Conservation (phyloP, 208 protist species). For the Jaenimonas drosophilae region DNA sequence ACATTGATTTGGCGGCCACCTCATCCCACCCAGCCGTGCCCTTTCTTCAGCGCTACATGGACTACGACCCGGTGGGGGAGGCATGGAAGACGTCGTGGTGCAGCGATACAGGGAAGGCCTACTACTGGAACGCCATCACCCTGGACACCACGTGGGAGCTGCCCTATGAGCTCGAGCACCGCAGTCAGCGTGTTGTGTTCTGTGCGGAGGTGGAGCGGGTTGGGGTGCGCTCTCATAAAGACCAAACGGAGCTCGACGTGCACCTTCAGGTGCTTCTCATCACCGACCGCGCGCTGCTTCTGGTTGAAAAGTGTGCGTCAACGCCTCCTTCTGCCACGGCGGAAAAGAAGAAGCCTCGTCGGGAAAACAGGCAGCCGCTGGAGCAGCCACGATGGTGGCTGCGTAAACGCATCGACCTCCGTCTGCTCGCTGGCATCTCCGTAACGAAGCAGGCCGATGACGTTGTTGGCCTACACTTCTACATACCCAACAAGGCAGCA, state of each 20-base stretch:
- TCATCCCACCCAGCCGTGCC: neutral
- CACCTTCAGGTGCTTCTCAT: too few relatives aligned
- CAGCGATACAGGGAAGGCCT: conserved; percentile 22
- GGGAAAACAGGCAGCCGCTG: neutral
- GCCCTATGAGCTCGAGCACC: conserved; percentile 18
- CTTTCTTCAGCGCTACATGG: too few relatives aligned
- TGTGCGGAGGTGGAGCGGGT: conserved; percentile 9
- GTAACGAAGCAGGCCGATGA: conserved; percentile 54
- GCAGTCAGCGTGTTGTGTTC: conserved; percentile 5
- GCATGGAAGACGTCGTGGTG: conserved; percentile 19
- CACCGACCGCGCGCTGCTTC: too few relatives aligned
- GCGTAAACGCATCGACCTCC: conserved; percentile 56
- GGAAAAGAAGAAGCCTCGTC: neutral
- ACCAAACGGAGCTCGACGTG: conserved; percentile 12
- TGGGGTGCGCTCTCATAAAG: conserved; percentile 15
- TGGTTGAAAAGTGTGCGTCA: too few relatives aligned
- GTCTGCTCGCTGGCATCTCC: conserved; percentile 45
- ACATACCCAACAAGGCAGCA: conserved; percentile 35
- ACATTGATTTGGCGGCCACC: conserved; percentile 32
- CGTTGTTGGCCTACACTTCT: conserved; percentile 51
- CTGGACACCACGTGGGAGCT: conserved; percentile 24
- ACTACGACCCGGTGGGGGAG: too few relatives aligned
- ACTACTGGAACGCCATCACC: conserved; percentile 35
- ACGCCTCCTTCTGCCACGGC: too few relatives aligned
- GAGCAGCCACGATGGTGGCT: conserved; percentile 7